Evolutionary conservation across 805 yeast species (phyloP).

Genomic region (Teunomyces funiuensis): DNA sequence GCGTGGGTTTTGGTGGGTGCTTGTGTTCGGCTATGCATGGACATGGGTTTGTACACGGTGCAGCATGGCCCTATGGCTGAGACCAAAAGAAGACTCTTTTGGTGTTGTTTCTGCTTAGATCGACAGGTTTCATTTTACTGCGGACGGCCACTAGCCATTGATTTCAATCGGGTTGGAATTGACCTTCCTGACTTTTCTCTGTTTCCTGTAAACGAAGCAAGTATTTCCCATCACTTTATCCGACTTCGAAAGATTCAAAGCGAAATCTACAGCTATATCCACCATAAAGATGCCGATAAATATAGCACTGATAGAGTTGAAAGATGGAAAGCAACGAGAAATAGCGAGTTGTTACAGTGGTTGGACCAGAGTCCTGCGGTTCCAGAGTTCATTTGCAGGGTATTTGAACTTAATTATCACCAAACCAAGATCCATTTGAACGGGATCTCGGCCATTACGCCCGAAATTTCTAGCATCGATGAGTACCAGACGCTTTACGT

Average conservation of each 20-base stretch:
- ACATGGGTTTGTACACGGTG: not conserved
- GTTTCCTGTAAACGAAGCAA: not conserved
- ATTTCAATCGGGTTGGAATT: not conserved
- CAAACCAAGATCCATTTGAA: slow-evolving; percentile 1
- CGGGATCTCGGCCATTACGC: not conserved
- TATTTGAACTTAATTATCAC: slow-evolving; percentile 3
- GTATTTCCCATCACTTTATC: not conserved
- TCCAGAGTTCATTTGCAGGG: not conserved
- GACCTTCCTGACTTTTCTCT: not conserved
- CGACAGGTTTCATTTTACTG: slow-evolving; percentile 1
- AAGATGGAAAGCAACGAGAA: not conserved
- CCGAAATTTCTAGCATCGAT: not conserved
- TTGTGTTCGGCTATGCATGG: not conserved
- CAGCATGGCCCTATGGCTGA: not conserved
- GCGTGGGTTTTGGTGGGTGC: not conserved
- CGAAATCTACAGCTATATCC: slow-evolving; percentile 1
- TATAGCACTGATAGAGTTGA: no score
- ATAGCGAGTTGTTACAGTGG: not conserved
- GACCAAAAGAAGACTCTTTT: not conserved
- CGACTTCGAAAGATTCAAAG: slow-evolving; percentile 1
- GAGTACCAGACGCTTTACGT: not conserved
- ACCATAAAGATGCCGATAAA: not conserved
- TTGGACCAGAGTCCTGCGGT: not conserved
- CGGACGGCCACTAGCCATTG: not conserved
- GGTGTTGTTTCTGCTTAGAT: slow-evolving; percentile 4